Evolutionary conservation across 2,329 filamentous ascomycete species (phyloP).

Genomic region (Diaporthe destruens): DNA sequence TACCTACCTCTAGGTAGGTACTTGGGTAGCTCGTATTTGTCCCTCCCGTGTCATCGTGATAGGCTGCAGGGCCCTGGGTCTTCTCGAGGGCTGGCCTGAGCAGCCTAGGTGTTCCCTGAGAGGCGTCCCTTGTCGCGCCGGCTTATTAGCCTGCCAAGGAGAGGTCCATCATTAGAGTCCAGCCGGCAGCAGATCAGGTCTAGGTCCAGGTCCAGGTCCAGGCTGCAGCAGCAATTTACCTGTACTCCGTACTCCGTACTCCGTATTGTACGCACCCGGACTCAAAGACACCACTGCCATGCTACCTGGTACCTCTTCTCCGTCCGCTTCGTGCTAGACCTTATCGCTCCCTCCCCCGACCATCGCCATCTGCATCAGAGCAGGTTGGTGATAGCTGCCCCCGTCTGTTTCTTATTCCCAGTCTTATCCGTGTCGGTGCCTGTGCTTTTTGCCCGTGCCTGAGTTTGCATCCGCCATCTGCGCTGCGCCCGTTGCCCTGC

Average conservation of each 20-base stretch:
- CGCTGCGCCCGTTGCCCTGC: slow-evolving; percentile 22
- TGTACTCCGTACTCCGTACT: too few relatives aligned
- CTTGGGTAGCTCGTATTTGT: slow-evolving; percentile 26
- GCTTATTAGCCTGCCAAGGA: slow-evolving; percentile 23
- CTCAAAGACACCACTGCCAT: slow-evolving; percentile 8
- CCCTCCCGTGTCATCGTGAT: slow-evolving; percentile 28
- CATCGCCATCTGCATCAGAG: slow-evolving; percentile 24
- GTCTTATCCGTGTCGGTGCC: slow-evolving; percentile 14
- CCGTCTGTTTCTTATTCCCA: slow-evolving; percentile 7
- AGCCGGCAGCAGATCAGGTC: slow-evolving; percentile 16
- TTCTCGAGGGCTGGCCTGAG: not conserved
- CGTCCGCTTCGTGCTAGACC: slow-evolving; percentile 7
- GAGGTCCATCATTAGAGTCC: slow-evolving; percentile 4
- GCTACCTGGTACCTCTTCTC: not conserved
- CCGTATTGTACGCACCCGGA: not conserved
- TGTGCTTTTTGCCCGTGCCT: slow-evolving; percentile 11
- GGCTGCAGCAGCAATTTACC: slow-evolving; percentile 6
- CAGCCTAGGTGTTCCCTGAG: slow-evolving; percentile 17
- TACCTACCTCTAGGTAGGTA: too few relatives aligned
- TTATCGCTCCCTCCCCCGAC: slow-evolving; percentile 17
- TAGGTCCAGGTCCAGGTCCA: too few relatives aligned
- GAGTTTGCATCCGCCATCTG: not conserved
- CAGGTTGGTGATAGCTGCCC: slow-evolving; percentile 27
- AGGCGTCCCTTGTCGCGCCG: slow-evolving; percentile 23
- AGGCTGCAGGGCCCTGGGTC: slow-evolving; percentile 18